Percentiles rank a stretch among this genome's conserved stretches.
phyloP scores from a whole-genome alignment of 192 early-diverging fungal species.

The Glomus cerebriforme region DNA sequence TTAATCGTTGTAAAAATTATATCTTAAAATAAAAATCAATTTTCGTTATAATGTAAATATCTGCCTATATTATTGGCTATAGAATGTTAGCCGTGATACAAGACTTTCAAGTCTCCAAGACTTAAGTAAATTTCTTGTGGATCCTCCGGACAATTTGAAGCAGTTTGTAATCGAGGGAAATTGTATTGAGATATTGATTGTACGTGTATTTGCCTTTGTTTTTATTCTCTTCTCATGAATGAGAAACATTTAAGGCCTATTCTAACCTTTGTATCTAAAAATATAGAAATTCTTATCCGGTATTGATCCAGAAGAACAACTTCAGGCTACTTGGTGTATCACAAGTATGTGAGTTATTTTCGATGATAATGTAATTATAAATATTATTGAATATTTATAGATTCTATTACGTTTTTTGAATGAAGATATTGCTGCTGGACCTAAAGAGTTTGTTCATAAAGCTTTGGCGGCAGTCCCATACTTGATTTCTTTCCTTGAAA shows the following conservation, averaged over 20 bases:
- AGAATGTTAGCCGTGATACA: constrained; percentile 17
- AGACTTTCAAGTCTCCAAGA: constrained; percentile 27
- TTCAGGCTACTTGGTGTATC: constrained; percentile 58
- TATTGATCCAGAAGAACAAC: constrained; percentile 54
- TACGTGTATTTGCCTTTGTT: background rate
- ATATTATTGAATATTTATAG: background rate
- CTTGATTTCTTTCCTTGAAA: constrained; percentile 49
- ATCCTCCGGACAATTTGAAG: constrained; percentile 29
- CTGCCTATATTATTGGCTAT: background rate
- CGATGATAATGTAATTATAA: background rate
- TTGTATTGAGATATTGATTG: constrained; percentile 13
- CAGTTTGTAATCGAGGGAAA: constrained; percentile 25
- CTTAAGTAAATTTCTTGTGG: constrained; percentile 24
- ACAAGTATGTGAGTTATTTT: constrained; percentile 54
- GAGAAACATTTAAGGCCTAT: background rate
- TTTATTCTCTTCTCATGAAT: background rate
- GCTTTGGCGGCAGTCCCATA: constrained; percentile 50
- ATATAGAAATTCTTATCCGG: constrained; percentile 43
- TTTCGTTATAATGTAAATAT: background rate
- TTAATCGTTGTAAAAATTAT: background rate
- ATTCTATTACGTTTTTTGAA: background rate
- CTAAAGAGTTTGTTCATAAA: constrained; percentile 46
- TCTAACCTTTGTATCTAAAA: background rate
- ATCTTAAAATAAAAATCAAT: background rate
- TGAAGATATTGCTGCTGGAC: constrained; percentile 47